phyloP scores from a whole-genome alignment of 768 basidiomycete species.

The Calocybe indica region DNA sequence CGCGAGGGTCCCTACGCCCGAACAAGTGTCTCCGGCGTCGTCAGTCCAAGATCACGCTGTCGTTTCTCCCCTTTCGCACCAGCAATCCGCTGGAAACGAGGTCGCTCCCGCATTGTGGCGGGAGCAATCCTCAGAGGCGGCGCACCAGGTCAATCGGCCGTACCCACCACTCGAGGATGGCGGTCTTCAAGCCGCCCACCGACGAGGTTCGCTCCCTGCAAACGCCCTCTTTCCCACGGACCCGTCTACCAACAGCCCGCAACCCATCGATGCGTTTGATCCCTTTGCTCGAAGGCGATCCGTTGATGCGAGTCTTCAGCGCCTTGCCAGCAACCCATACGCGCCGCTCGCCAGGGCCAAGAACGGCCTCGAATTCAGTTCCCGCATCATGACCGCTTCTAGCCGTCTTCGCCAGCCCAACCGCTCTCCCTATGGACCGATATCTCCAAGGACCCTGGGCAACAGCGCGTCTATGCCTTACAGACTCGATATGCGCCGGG shows the following conservation, averaged over 20 bases:
- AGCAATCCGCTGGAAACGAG: too few species aligned
- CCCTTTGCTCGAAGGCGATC: slow-evolving; percentile 36
- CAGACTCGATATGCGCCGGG: slow-evolving; percentile 31
- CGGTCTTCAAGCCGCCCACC: slow-evolving; percentile 17
- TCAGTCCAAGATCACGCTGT: slow-evolving; percentile 28
- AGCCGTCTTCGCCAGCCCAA: slow-evolving; percentile 24
- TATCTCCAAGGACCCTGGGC: slow-evolving; percentile 16
- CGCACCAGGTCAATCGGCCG: too few species aligned
- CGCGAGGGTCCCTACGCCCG: too few species aligned
- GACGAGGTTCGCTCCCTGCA: slow-evolving; percentile 55
- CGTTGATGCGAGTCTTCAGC: slow-evolving; percentile 41
- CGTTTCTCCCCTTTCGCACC: background rate
- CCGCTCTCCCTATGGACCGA: slow-evolving; percentile 24
- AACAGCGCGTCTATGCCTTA: slow-evolving; percentile 24
- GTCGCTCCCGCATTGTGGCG: too few species aligned
- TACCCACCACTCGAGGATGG: too few species aligned
- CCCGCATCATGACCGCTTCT: slow-evolving; percentile 26
- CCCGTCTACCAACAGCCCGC: slow-evolving; percentile 26
- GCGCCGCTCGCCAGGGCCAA: slow-evolving; percentile 46
- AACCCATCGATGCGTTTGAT: slow-evolving; percentile 36
- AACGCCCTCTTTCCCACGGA: slow-evolving; percentile 29
- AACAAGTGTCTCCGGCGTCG: too few species aligned
- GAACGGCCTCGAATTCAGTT: slow-evolving; percentile 39
- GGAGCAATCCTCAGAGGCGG: too few species aligned
- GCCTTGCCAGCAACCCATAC: slow-evolving; percentile 45